Evolutionary conservation across 305 asterid species (phyloP).

Genomic region (Fraxinus xanthoxyloides): DNA sequence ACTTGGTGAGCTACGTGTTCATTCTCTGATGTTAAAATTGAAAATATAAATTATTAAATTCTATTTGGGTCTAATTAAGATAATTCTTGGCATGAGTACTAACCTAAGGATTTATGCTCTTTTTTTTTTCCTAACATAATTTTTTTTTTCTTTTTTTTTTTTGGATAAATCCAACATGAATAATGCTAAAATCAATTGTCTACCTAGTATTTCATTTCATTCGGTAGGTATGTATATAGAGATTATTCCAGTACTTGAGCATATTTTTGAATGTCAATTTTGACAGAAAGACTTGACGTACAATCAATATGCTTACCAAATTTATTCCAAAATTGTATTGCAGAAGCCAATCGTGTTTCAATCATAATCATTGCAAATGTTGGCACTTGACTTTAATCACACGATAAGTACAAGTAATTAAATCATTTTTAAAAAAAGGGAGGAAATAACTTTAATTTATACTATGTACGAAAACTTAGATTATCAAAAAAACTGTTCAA

Average conservation of each 20-base stretch:
- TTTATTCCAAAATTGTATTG: neutral
- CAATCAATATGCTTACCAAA: neutral
- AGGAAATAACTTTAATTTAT: too few relatives aligned
- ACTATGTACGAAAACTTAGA: too few relatives aligned
- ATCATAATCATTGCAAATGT: neutral
- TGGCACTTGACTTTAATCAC: neutral
- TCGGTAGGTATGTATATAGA: neutral
- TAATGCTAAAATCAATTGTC: neutral
- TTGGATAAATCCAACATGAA: too few relatives aligned
- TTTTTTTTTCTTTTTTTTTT: too few relatives aligned
- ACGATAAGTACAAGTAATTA: neutral
- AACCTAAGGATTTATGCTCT: neutral
- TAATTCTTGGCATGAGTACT: neutral
- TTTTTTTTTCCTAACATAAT: too few relatives aligned
- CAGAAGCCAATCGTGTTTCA: neutral
- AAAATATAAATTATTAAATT: too few relatives aligned
- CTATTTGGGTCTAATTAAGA: neutral
- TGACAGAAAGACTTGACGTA: neutral
- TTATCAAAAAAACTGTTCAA: neutral
- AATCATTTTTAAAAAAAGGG: too few relatives aligned
- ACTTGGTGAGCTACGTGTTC: neutral
- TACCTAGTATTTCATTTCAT: neutral
- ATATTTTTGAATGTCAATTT: neutral
- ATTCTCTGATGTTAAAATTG: neutral
- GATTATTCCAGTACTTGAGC: neutral